Evolutionary conservation across 495 filamentous ascomycete species (phyloP).

Genomic region (Saxophila tyrrhenica): DNA sequence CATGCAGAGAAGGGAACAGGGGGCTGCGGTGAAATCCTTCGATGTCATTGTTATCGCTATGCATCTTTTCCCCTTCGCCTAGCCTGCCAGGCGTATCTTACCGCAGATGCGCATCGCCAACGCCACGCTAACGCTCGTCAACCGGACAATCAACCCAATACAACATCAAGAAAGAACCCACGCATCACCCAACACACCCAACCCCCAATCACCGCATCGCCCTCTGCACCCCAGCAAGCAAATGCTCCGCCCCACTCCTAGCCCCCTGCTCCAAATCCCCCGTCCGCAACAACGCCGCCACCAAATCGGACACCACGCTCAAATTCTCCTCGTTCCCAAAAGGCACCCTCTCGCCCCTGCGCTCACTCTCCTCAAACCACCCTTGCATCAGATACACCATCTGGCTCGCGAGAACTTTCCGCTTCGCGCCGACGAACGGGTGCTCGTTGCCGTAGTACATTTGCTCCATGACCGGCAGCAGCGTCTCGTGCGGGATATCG

Average conservation of each 20-base stretch:
- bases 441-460: constrained; percentile 76
- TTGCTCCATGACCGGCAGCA: constrained; percentile 65
- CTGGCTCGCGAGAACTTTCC: constrained; percentile 48
- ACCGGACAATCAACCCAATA: too few relatives aligned
- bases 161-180: too few relatives aligned
- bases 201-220: constrained; percentile 2
- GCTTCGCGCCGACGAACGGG: constrained; percentile 62
- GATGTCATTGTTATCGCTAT: too few relatives aligned
- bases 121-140: background rate
- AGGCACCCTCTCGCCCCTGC: constrained; percentile 35
- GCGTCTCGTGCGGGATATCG: constrained; percentile 58
- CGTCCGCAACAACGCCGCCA: constrained; percentile 8
- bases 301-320: constrained; percentile 18
- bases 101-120: background rate
- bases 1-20: too few relatives aligned
- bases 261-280: constrained; percentile 8
- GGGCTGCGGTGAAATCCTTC: too few relatives aligned
- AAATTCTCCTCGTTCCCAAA: constrained; percentile 31
- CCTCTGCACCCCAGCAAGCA: constrained; percentile 1
- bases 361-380: constrained; percentile 53
- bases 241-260: constrained; percentile 9
- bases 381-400: constrained; percentile 48
- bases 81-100: background rate
- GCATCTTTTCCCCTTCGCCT: background rate
- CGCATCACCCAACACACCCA: too few relatives aligned